phyloP scores from a whole-genome alignment of 352 stramenopile genomes.

The Phytopythium mirpurense region DNA sequence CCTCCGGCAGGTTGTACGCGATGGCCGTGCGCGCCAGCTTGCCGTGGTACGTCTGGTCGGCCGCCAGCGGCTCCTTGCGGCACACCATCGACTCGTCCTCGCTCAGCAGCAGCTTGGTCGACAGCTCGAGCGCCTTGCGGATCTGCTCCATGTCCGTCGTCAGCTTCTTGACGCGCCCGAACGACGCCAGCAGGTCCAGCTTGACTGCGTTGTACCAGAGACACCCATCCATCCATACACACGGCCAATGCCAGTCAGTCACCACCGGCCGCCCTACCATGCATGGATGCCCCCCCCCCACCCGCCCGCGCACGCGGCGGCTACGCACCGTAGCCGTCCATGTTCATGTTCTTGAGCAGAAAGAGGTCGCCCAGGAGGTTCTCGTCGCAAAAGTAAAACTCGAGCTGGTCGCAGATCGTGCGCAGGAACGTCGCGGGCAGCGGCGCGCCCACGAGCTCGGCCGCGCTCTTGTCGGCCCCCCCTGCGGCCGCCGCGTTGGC shows the following conservation, averaged over 20 bases:
- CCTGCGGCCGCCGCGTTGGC: constrained; percentile 14
- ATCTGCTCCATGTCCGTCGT: constrained; percentile 80
- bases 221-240: too few relatives aligned
- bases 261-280: constrained; percentile 6
- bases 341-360: constrained; percentile 88
- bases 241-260: too few relatives aligned
- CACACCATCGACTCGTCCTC: constrained; percentile 84
- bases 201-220: constrained; percentile 44
- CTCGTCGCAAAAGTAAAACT: constrained; percentile 89
- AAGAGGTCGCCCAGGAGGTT: constrained; percentile 84
- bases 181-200: constrained; percentile 76
- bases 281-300: too few relatives aligned
- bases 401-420: constrained; percentile 84
- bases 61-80: constrained; percentile 72
- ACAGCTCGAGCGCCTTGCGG: constrained; percentile 78
- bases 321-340: constrained; percentile 73
- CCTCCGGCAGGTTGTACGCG: constrained; percentile 83
- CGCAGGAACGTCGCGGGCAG: constrained; percentile 77
- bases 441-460: constrained; percentile 22
- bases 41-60: constrained; percentile 84
- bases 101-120: constrained; percentile 78
- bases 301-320: too few relatives aligned
- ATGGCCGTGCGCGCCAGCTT: constrained; percentile 83
- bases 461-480: too few relatives aligned
- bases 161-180: constrained; percentile 84